A percentile compares a stretch with the other conserved stretches of the same genome.
Evolutionary conservation across 2,329 filamentous ascomycete species (phyloP).

Genomic region (Fusarium chaquense): DNA sequence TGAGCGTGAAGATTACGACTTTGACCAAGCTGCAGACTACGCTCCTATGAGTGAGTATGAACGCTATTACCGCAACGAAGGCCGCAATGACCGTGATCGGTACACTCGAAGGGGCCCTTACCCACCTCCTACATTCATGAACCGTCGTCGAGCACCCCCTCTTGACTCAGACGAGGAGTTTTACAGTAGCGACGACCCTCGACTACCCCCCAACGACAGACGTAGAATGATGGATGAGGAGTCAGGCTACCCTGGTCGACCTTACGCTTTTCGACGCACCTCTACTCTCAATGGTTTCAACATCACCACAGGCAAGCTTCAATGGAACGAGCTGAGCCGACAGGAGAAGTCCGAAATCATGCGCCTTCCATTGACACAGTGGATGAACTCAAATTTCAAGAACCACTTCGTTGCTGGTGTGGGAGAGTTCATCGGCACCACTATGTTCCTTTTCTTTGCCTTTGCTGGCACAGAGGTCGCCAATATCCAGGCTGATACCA

Average conservation of each 20-base stretch:
- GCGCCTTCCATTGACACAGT: slow-evolving; percentile 58
- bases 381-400: slow-evolving; percentile 62
- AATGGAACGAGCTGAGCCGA: slow-evolving; percentile 55
- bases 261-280: slow-evolving; percentile 14
- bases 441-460: slow-evolving; percentile 59
- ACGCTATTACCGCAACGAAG: slow-evolving; percentile 44
- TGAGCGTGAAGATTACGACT: slow-evolving; percentile 43
- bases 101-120: slow-evolving; percentile 43
- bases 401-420: slow-evolving; percentile 56
- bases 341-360: slow-evolving; percentile 59
- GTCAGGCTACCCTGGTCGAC: slow-evolving; percentile 30
- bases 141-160: slow-evolving; percentile 36
- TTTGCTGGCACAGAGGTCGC: slow-evolving; percentile 57
- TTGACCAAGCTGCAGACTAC: slow-evolving; percentile 40
- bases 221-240: slow-evolving; percentile 44
- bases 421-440: slow-evolving; percentile 58
- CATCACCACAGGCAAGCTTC: slow-evolving; percentile 46
- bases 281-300: slow-evolving; percentile 34
- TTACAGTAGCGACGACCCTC: slow-evolving; percentile 39
- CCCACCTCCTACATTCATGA: slow-evolving; percentile 45
- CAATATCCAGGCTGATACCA: slow-evolving; percentile 53
- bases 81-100: slow-evolving; percentile 37
- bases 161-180: slow-evolving; percentile 46
- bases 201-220: slow-evolving; percentile 26
- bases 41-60: slow-evolving; percentile 43